Percentiles rank a stretch among this genome's conserved stretches.
phyloP scores from a whole-genome alignment of 148 eudicot genomes.

The Gaultheria prostrata region DNA sequence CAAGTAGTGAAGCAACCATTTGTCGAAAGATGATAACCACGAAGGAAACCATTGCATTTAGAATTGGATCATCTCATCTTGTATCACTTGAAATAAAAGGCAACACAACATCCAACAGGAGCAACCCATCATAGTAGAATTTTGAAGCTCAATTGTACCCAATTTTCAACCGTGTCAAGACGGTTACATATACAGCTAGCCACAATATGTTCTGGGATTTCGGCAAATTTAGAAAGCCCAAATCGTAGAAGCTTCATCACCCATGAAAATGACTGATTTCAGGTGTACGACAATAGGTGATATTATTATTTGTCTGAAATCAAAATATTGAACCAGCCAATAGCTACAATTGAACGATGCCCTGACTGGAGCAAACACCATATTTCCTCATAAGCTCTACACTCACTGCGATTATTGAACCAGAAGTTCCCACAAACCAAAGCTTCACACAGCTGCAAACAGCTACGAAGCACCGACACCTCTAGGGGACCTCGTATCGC shows the following conservation, averaged over 20 bases:
- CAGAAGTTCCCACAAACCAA: conserved; percentile 58
- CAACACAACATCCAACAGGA: background rate
- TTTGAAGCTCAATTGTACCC: conserved; percentile 4
- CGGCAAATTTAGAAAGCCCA: background rate
- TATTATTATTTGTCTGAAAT: background rate
- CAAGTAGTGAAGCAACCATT: background rate
- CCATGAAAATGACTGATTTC: background rate
- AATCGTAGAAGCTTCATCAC: background rate
- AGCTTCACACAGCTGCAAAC: conserved; percentile 54
- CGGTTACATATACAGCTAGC: background rate
- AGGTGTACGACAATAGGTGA: background rate
- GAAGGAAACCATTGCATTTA: background rate
- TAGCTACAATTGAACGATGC: conserved; percentile 13
- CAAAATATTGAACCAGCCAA: background rate
- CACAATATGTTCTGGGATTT: background rate
- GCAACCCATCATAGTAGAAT: background rate
- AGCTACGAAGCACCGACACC: conserved; percentile 42
- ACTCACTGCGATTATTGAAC: conserved; percentile 55
- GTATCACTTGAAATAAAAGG: background rate
- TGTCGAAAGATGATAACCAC: background rate
- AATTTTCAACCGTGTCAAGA: background rate
- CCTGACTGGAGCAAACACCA: conserved; percentile 28
- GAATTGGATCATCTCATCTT: conserved; percentile 7
- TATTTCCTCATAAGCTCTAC: conserved; percentile 46
- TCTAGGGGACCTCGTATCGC: too few relatives aligned